Evolutionary conservation across 2,329 filamentous ascomycete genomes (phyloP), one percentile per base, ranked within the genome.

Genomic region (Cercospora zeae-maydis): DNA sequence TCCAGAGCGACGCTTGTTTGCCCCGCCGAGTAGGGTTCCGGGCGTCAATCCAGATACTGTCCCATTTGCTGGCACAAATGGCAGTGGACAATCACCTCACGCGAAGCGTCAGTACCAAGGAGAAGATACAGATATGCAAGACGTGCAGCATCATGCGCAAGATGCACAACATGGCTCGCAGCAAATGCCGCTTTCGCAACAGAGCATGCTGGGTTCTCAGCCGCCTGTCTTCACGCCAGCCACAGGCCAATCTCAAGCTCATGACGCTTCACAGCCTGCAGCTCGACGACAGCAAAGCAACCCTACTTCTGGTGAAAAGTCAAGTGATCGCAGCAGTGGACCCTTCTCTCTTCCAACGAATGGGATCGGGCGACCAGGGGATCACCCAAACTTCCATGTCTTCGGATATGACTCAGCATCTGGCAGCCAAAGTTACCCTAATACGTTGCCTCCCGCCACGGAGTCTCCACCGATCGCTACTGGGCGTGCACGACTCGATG

Each of bases 291-390:
- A 88, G 58, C 97, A 98, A 71, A 92, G 96, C 71, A 93, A 92
- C 1, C 96, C 92, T 1, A 96, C 93, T 21, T 89, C 86, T 3
- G 86, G 87, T n/a, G 95, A 96, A 77, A 87, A 86, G 75, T 93
- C 90, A 5, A 92, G 89, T 2, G 79, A 80, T 14, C 79, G 79
- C 58, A 88, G 73, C 59, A 74, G 71, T 60, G 87, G 85, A 1
- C 86, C 84, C 2, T 83, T 85, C 67, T 69, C 69, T 19, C 89
- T 93, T 73, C 83, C 84, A 63, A 90, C 88, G 2, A 92, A 92
- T 65, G 89, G 89, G 19, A 21, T 11, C 16, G 74, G 77, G 31
- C 61, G 60, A 14, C 73, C 75, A 24, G 73, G 71, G 30, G 83
- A 85, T 16, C 77, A 82, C 42, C 85, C 85, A 3, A 82, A 87